Evolutionary conservation across 495 filamentous ascomycete genomes (phyloP).

Genomic region (Ascobolus immersus): DNA sequence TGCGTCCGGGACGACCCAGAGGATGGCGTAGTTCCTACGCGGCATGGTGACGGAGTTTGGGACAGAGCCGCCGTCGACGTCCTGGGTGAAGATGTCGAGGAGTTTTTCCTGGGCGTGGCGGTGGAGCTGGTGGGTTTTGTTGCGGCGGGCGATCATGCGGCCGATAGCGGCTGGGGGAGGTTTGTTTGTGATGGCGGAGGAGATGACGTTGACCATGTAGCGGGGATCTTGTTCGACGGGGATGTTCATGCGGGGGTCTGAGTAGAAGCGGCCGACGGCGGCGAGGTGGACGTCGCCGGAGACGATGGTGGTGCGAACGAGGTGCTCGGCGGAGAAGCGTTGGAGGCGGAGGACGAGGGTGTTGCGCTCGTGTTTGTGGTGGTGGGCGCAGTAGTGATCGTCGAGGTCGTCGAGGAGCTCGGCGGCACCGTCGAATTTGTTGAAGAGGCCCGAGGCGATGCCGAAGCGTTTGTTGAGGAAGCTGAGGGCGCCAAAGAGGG

Average conservation of each 20-base stretch:
- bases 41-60: slow-evolving; percentile 74
- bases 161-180: slow-evolving; percentile 75
- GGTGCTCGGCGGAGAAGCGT: slow-evolving; percentile 39
- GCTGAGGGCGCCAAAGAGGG: slow-evolving; percentile 59
- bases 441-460: slow-evolving; percentile 62
- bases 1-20: slow-evolving; percentile 34
- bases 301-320: slow-evolving; percentile 60
- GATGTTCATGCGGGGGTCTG: slow-evolving; percentile 34
- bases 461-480: slow-evolving; percentile 82
- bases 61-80: slow-evolving; percentile 38
- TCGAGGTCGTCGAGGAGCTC: slow-evolving; percentile 84
- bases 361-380: slow-evolving; percentile 72
- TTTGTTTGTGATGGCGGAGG: slow-evolving; percentile 73
- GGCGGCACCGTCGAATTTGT: slow-evolving; percentile 71
- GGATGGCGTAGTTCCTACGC: slow-evolving; percentile 59
- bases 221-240: slow-evolving; percentile 36
- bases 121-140: slow-evolving; percentile 86
- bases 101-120: slow-evolving; percentile 66
- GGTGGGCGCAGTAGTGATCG: slow-evolving; percentile 79
- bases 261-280: slow-evolving; percentile 52
- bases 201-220: slow-evolving; percentile 53
- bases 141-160: slow-evolving; percentile 56
- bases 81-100: slow-evolving; percentile 58
- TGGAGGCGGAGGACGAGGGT: slow-evolving; percentile 50
- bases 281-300: slow-evolving; percentile 57